Evolutionary conservation across 2,329 filamentous ascomycete species (phyloP).

Genomic region (Rhinocladiella similis): DNA sequence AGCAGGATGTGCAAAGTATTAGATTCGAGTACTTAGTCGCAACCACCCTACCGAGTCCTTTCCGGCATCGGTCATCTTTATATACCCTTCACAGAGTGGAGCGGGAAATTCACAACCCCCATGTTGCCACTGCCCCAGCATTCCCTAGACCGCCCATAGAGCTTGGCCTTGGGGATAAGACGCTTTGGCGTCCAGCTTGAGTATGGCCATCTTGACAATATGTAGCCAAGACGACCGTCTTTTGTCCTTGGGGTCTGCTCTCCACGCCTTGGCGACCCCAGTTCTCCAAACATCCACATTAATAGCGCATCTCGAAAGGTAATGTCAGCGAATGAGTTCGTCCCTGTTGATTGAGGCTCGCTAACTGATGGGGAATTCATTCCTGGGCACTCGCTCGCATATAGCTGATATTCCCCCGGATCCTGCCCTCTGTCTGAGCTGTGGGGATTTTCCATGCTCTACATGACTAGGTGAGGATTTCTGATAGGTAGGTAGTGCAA

Average conservation of each 20-base stretch:
- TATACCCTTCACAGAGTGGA: too few relatives aligned
- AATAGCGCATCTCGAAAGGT: not conserved
- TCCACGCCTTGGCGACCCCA: not conserved
- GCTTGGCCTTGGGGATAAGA: not conserved
- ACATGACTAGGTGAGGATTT: not conserved
- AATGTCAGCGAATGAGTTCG: not conserved
- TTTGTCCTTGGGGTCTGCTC: not conserved
- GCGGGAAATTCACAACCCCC: not conserved
- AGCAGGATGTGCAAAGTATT: not conserved
- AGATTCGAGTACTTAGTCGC: too few relatives aligned
- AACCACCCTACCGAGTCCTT: too few relatives aligned
- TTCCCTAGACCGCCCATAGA: not conserved
- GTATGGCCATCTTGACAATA: not conserved
- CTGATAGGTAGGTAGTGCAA: not conserved
- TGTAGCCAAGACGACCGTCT: not conserved
- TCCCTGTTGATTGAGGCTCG: too few relatives aligned
- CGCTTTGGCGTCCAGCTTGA: not conserved
- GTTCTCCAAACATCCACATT: not conserved
- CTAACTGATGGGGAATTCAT: too few relatives aligned
- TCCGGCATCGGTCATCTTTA: too few relatives aligned
- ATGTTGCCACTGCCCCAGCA: not conserved
- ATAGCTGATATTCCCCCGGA: too few relatives aligned
- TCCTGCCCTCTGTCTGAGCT: not conserved
- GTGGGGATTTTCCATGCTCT: not conserved
- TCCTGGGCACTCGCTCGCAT: too few relatives aligned